Evolutionary conservation across 2,329 filamentous ascomycete species (phyloP), one percentile per base, ranked within the genome.

Genomic region (Ambrosiella xylebori): DNA sequence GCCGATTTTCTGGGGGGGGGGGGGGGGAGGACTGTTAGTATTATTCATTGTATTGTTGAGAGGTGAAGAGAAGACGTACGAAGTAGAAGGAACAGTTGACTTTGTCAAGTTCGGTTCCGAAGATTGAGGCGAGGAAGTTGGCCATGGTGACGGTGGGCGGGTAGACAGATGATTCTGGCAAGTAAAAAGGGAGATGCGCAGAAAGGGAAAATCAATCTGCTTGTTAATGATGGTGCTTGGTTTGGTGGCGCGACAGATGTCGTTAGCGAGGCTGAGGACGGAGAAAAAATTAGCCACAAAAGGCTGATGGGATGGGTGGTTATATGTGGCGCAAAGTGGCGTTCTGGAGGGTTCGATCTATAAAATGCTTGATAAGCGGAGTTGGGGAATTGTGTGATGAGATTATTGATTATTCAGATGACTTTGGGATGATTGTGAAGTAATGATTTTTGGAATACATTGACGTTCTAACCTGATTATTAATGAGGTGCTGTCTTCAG

Each of bases 71-170:
- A 15, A 15, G 41, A 66, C 70, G 64, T 68, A 72, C 70, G 61
- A 74, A 74, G 82, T 98, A 98, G 81, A 98, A 98, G 59, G 86
- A 93, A 81, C 93, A 96, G 80, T 97, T 96, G 76, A 96, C 90
- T 70, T 91, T 98, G 83, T 98, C 93, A 73, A 97, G 93, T 79
- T 98, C 93, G 37, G 93, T 98, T 68, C 93, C 93, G 78, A 98
- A 98, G 75, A 98, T 98, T 70, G 89, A 95, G 67, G 93, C 93
- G 71, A 98, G 86, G 71, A 96, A 97, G 78, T 96, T 96, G 68
- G 90, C 90, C 90, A 95, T 95, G 60, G 56, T 71, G 65, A 61
- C 36, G 51, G 57, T 35, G 36, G 17, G 19, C 37, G 36, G n/a
- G 47, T n/a, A 11, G 47, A 35, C 7, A 7, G 19, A 19, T 61